Percentiles rank a stretch among this genome's conserved stretches.
These are phyloP conservation scores for Cladophialophora exuberans DNA, from an alignment of 2,329 filamentous ascomycete genomes.

Conservation along the genomic window DNA sequence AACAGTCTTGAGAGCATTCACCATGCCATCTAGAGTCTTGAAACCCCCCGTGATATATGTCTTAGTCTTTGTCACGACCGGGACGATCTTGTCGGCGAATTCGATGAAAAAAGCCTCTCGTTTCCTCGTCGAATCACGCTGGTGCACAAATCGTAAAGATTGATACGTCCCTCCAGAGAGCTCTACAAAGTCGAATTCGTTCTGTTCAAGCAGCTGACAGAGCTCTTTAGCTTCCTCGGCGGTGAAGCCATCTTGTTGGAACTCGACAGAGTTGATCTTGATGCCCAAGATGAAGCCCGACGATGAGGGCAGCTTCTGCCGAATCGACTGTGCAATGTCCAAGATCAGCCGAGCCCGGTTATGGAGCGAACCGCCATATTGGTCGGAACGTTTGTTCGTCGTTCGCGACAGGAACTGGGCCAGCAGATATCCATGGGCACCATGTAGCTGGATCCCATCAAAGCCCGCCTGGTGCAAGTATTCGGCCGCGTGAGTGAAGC, in stretches of 20 bases:
- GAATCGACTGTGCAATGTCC: neutral
- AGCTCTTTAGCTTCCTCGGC: conserved; percentile 61
- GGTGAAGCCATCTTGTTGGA: conserved; percentile 38
- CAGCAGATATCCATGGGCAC: conserved; percentile 55
- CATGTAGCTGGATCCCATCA: conserved; percentile 58
- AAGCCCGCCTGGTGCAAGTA: conserved; percentile 50
- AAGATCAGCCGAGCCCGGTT: neutral
- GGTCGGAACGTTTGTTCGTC: conserved; percentile 53
- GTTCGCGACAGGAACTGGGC: conserved; percentile 43
- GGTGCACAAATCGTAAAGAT: neutral
- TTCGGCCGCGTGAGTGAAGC: no score
- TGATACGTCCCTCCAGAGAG: conserved; percentile 62
- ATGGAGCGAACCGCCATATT: conserved; percentile 51
- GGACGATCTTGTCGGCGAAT: neutral
- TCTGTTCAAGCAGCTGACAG: conserved; percentile 44
- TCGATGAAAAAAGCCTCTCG: neutral
- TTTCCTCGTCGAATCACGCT: neutral
- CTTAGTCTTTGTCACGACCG: neutral
- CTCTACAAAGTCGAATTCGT: conserved; percentile 67
- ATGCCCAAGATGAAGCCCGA: conserved; percentile 51
- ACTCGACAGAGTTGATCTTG: conserved; percentile 57
- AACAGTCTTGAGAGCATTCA: neutral
- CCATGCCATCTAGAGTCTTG: neutral
- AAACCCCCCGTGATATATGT: neutral
- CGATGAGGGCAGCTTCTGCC: conserved; percentile 41